A percentile compares a stretch with the other conserved stretches of the same genome.
Conservation (phyloP, 805 yeast species). For the Pichia scutulata region DNA sequence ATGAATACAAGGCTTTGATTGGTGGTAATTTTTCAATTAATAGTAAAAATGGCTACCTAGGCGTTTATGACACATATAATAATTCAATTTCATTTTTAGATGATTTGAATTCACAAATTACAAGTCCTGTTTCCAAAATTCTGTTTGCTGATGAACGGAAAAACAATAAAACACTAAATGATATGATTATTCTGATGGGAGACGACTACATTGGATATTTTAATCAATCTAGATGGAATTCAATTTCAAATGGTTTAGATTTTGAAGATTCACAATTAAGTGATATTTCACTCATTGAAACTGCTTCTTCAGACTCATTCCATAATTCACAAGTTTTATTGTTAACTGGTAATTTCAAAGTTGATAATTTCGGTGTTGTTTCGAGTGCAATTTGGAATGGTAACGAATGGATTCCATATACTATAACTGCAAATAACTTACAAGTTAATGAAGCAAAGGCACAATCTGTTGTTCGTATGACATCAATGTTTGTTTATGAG, state of each 20-base stretch:
- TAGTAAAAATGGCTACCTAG: conserved; percentile 33
- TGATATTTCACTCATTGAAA: conserved; percentile 29
- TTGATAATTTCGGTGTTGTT: conserved; percentile 46
- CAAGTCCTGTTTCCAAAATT: conserved; percentile 27
- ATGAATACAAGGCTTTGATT: conserved; percentile 31
- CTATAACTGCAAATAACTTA: conserved; percentile 34
- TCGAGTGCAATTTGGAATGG: conserved; percentile 65
- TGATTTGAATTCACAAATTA: conserved; percentile 21
- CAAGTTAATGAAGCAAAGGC: conserved; percentile 19
- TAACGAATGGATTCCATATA: conserved; percentile 55
- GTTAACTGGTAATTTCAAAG: conserved; percentile 48
- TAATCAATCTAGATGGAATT: conserved; percentile 43
- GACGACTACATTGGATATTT: conserved; percentile 31
- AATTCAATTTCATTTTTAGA: conserved; percentile 18
- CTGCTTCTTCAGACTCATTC: conserved; percentile 29
- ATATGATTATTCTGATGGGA: conserved; percentile 38
- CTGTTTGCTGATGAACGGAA: conserved; percentile 28
- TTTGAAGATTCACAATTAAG: conserved; percentile 32
- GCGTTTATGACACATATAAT: conserved; percentile 45
- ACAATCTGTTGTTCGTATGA: conserved; percentile 30
- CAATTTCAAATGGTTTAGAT: conserved; percentile 31
- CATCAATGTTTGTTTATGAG: conserved; percentile 29
- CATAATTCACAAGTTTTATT: conserved; percentile 40
- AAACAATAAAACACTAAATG: conserved; percentile 33
- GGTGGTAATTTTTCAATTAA: conserved; percentile 45